phyloP scores from a whole-genome alignment of 805 yeast genomes.

The Candida gorgasii region DNA sequence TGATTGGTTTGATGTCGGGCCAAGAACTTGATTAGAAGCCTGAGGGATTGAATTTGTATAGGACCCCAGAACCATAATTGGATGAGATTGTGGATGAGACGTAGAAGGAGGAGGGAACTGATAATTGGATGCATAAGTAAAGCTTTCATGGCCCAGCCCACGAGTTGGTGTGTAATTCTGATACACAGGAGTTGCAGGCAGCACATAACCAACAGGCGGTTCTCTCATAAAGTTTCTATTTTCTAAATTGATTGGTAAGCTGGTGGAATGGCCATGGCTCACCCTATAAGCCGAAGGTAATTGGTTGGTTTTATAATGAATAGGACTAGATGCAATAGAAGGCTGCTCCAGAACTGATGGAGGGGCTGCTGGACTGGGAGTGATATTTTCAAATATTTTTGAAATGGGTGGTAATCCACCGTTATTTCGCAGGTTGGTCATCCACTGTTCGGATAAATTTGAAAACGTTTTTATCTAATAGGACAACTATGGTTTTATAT shows the following conservation, averaged over 20 bases:
- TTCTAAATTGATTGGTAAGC: conserved; percentile 8
- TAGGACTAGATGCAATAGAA: neutral
- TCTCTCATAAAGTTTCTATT: conserved; percentile 1
- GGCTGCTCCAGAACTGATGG: neutral
- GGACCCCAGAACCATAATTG: neutral
- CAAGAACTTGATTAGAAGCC: neutral
- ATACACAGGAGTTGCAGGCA: neutral
- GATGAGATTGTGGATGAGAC: neutral
- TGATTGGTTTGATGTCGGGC: too few relatives aligned
- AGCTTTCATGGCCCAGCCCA: neutral
- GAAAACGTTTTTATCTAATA: neutral
- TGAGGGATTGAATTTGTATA: too few relatives aligned
- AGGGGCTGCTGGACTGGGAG: neutral
- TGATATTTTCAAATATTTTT: conserved; percentile 10
- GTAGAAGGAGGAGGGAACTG: conserved; percentile 9
- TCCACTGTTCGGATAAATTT: neutral
- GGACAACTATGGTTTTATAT: neutral
- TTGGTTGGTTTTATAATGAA: neutral
- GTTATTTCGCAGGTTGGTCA: conserved; percentile 3
- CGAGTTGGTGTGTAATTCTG: neutral
- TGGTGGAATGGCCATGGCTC: conserved; percentile 8
- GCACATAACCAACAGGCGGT: neutral
- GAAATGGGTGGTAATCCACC: conserved; percentile 14
- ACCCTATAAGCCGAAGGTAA: neutral
- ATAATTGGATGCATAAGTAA: conserved; percentile 2